Base-by-base conservation (phyloP, 106 monocot genomes). In the Apostasia ramifera region DNA sequence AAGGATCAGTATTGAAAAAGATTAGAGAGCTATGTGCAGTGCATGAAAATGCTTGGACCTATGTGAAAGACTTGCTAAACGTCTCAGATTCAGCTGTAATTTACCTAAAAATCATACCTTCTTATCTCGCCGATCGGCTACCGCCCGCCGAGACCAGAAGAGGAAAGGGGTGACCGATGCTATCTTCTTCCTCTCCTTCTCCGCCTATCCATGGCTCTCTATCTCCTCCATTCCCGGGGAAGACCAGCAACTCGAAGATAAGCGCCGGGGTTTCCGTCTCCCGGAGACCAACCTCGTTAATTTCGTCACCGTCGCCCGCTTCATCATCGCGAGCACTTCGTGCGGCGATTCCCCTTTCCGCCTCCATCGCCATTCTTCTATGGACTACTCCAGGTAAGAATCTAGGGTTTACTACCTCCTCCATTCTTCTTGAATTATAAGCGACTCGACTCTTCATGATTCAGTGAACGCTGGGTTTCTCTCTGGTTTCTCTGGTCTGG, bases 331-430 rank as follows among this genome's bases (percentile, higher is more conserved):
- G 50, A 57, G 59, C 66, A 42, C 68, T 79, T 12, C 58, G 50
- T 6, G 51, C 41, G 38, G 11, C 71, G 48, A 50, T 83, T 52
- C 84, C 88, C 43, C 14, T 81, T 0, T 76, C 81, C 38, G 76
- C 76, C 58, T 84, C 88, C 42, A 57, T 81, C 44, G 78, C 81
- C n/a, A 46, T 88, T 40, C 79, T 88, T 15, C 76, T 88, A 11
- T 88, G 84, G 73, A 54, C 84, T 12, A 70, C 13, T 74, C 79
- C 88, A 88, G 88, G 88, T 88, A 75, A 66, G 3, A 8, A 10
- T 48, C 48, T 66, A 8, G 14, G 8, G 37, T 38, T 13, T 6
- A 47, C 26, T 8, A 14, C 50, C n/a, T 66, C 9, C 3, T 51
- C 2, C 49, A 2, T 0, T 43, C 0, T n/a, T 64, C 15, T 45